Conservation (phyloP, 306 rosid genomes). For the Benincasa hispida region DNA sequence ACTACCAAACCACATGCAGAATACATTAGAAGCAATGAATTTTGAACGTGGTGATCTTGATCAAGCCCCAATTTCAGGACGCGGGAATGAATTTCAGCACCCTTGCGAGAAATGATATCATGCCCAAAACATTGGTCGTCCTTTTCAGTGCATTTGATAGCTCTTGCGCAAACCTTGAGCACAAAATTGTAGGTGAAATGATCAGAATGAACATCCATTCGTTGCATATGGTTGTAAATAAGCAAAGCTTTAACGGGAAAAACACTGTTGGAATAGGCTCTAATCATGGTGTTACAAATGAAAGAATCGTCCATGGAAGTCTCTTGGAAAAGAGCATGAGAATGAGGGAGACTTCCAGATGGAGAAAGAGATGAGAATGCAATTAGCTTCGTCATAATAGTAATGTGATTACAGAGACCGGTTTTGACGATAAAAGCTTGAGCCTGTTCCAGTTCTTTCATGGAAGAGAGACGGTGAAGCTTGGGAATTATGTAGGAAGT, state of each 20-base stretch:
- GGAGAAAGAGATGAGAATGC: conserved; percentile 40
- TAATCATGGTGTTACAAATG: conserved; percentile 44
- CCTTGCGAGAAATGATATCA: conserved; percentile 29
- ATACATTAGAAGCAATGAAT: conserved; percentile 42
- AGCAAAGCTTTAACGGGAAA: conserved; percentile 34
- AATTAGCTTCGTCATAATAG: conserved; percentile 22
- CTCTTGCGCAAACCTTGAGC: conserved; percentile 51
- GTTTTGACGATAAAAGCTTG: conserved; percentile 39
- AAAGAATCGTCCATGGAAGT: conserved; percentile 36
- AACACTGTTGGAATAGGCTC: conserved; percentile 42
- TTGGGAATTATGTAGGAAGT: conserved; percentile 9
- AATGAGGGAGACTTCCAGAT: conserved; percentile 39
- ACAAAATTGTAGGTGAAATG: conserved; percentile 42
- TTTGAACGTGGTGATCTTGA: conserved; percentile 24
- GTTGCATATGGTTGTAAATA: conserved; percentile 36
- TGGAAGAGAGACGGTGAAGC: conserved; percentile 29
- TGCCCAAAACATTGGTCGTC: conserved; percentile 6
- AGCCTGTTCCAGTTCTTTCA: conserved; percentile 27
- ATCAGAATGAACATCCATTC: conserved; percentile 17
- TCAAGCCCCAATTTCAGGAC: conserved; percentile 38
- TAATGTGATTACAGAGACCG: conserved; percentile 18
- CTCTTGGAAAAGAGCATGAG: conserved; percentile 39
- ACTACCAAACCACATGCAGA: conserved; percentile 29
- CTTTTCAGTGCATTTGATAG: conserved; percentile 18
- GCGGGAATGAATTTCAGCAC: conserved; percentile 43